Base-by-base conservation (phyloP, 805 yeast species). In the Torulaspora microellipsoides region DNA sequence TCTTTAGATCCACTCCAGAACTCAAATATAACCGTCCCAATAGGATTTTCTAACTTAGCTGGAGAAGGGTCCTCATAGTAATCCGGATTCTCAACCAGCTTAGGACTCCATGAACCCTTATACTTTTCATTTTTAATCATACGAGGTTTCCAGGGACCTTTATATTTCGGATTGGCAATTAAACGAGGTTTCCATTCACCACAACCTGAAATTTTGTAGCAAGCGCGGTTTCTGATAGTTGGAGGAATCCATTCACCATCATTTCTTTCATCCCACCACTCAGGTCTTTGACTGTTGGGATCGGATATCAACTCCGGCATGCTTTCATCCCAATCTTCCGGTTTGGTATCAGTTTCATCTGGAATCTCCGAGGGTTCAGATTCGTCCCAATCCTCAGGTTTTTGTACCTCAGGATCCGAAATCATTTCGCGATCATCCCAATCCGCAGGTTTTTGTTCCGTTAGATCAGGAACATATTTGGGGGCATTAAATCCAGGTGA, bases 331-430 rank as follows among this genome's bases (percentile, higher is more conserved):
- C 97, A 90, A 49, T 76, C 82, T 23, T 67, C 82, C 7, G 97
- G 97, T 62, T 77, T 83, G 7, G 37, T 56, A 7, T 82, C 84
- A 4, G 69, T 65, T 14, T 89, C 84, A 62, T 90, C 93, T 10
- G 77, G 70, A 46, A 90, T 83, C 56, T 68, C 59, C 49, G 65
- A 60, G 15, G 86, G 91, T 44, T 78, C 82, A 40, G 67, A 70
- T 60, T 80, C 89, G 59, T 88, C 95, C 85, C 95, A 90, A 58
- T 85, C 93, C 3, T 68, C 86, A 8, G 96, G 96, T 65, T 87
- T 86, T 29, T 44, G 64, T 13, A 79, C 71, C 53, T 72, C 65
- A 20, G 89, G 88, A 64, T 90, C 96, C 17, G 80, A 77, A 41
- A 90, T 83, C 32, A 54, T 58, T 48, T 68, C 71, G 28, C 76